Base-by-base conservation (phyloP, 2,329 filamentous ascomycete species). In the Sporothrix pallida region DNA sequence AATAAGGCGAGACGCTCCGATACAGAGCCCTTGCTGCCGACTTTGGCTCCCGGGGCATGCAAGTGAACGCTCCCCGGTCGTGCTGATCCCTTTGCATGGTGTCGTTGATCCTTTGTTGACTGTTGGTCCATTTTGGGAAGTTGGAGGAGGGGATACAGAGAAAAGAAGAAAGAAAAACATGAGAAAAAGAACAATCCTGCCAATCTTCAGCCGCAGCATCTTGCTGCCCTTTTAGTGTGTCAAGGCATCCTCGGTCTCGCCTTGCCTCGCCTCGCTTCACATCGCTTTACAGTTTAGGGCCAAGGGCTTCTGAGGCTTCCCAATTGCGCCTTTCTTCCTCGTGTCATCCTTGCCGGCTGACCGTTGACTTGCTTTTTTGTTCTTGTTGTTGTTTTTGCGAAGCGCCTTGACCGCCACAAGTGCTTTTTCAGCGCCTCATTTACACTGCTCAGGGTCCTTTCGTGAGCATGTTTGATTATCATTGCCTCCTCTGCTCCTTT, bases 161-260 rank as follows among this genome's bases (percentile, higher is more conserved):
- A 31, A 26, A 6, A 15, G 44, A 44, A 63, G 7, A 5, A 44
- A n/a, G 37, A 31, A 9, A 12, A 5, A 13, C 60, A 20, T 20
- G 1, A 3, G 1, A 26, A 26, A 26, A 26, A 26, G 23, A 26
- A 26, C 23, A 26, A 26, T 1, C 60, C 37, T 6, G 37, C 60
- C 60, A 46, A 65, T 42, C 60, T 46, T 46, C 60, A 65, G 60
- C 60, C 60, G 60, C 60, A 46, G 10, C 37, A 46, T 65, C 60
- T 46, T 65, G 60, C n/a, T 65, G 10, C 26, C 37, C 60, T 5
- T 65, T 23, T 65, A 23, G n/a, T 46, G 60, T 56, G 52, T 23
- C 52, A 10, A 9, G 52, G 9, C 1, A 23, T 56, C n/a, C n/a
- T 23, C 52, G n/a, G n/a, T 37, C 31, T 37, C 31, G 31, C 31